Evolutionary conservation across 2,329 filamentous ascomycete species (phyloP), one percentile per base, ranked within the genome.

Genomic region (Ophiostoma perfectum): DNA sequence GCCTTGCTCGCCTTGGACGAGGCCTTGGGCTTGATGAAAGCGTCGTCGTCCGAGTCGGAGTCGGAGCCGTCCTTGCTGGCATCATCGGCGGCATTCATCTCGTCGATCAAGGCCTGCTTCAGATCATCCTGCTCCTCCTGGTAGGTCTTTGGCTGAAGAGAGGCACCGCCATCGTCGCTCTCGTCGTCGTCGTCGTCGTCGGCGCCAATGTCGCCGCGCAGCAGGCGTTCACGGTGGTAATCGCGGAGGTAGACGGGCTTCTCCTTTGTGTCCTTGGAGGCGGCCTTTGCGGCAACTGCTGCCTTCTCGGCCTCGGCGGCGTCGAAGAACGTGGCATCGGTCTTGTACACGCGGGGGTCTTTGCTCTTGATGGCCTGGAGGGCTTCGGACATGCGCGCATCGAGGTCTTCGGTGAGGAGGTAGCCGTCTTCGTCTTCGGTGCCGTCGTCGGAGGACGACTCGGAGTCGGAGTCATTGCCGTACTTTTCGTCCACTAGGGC

Each of bases 381-480:
- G 0, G 93, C 97, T 38, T 90, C 92, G 64, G 89, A 88, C 73
- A 98, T 96, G 75, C 97, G 89, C 14, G 88, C 86, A 77, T 99
- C 95, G 60, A 98, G 84, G 45, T 88, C 88, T 75, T 91, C 89
- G 16, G 93, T 97, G 42, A 89, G 92, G 12, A 99, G 83, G 73
- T 95, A 91, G 67, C 90, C 95, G 41, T 91, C 89, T 73, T 98
- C 94, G 74, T 98, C 95, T 78, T 98, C 94, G 18, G 90, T 88
- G 75, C 96, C 92, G 72, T 90, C 88, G 8, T 84, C 83, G 3
- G 87, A 89, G 1, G 89, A 89, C 41, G 67, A 67, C 3, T 88
- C 89, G n/a, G 86, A 85, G 14, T 87, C 85, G 49, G 83, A 82
- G 45, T 80, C 79, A 12, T 76, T 76, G 69, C 80, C 78, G 78